Evolutionary conservation across 176 grass and related monocot species (phyloP), one percentile per base, ranked within the genome.

Genomic region (Bolboschoenus planiculmis): DNA sequence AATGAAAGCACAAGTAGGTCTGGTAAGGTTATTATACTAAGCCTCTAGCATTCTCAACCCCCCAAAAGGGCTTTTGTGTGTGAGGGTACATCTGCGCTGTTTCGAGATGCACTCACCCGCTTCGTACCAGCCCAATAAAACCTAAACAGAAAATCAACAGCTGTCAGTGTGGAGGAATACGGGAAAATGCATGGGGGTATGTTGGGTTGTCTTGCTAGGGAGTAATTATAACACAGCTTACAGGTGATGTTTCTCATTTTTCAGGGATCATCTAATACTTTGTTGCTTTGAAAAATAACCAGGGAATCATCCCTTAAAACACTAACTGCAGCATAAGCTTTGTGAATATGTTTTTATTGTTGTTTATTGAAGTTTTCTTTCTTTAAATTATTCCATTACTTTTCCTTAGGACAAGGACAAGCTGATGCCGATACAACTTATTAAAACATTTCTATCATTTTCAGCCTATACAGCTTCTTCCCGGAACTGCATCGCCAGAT

Each of bases 401-500:
- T 54, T 50, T 43, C 23, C 27, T 46, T 60, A 42, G 26, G 37
- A 43, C 54, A 23, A 42, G 26, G 37, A 43, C 54, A 23, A 81
- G 37, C 56, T 42, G 39, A 61, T 39, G 16, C n/a, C 10, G 4
- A 3, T 26, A 77, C 4, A 14, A 37, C 20, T 37, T 26, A 80
- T 7, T 63, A 31, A 64, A 42, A 31, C 58, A 0, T 81, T 27
- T 81, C 31, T 46, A 46, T 77, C 20, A 54, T 30, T 50, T 83
- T 78, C 78, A 89, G 87, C 79, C 78, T 67, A 78, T 77, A 51
- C 56, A 85, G 4, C 36, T 46, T 47, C 1, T 57, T 16, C 65
- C 55, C 68, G 56, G 16, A 36, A 78, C 67, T 58, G 80, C 73
- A n/a, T 86, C 87, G 26, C 47, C 36, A 23, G 78, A 89, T 79